Base-by-base conservation (phyloP, 148 eudicot species). In the Camellia lanceoleosa region DNA sequence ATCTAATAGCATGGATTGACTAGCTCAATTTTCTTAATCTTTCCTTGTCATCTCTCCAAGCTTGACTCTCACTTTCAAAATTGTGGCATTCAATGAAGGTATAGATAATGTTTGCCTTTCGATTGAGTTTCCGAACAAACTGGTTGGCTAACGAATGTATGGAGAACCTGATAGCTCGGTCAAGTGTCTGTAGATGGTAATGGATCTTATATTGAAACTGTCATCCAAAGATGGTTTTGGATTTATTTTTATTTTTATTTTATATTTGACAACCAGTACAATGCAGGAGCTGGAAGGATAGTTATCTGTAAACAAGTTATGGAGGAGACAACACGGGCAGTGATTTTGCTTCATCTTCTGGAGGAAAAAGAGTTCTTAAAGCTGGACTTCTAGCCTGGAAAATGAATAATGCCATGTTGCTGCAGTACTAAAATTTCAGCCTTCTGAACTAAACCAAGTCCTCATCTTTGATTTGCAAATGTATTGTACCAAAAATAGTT, bases 181-280 rank as follows among this genome's bases (percentile, higher is more conserved):
- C 30, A 30, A 30, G 30, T 30, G 30, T 30, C 30, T 30, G 30
- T 30, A 30, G 30, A 30, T 30, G 49, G 71, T 46, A 41, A 15
- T 68, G 49, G 47, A 68, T 68, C 19, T 66, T 41, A 14, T 49
- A 42, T 5, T 42, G 49, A 68, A 68, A 42, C 19, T 13, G 15
- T 12, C 66, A 75, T 58, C 51, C 8, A 75, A 43, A 67, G 2
- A 14, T 59, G 78, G 51, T n/a, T 74, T 74, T 58, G 51, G 30
- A 16, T 58, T 16, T 43, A 30, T 30, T 30, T 30, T 30, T 30
- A 30, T 30, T 30, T 30, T 30, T 30, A 30, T 30, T 30, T 30
- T 30, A 30, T 30, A 41, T 67, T 41, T 41, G 71, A 18, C 71
- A 55, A 16, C 20, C 49, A 7, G 66, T 38, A 44, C 62, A 73